Percentiles rank a stretch among this genome's conserved stretches.
Evolutionary conservation across 1,284 basidiomycete genomes (phyloP).

Genomic region (Ustilago shanxiensis): DNA sequence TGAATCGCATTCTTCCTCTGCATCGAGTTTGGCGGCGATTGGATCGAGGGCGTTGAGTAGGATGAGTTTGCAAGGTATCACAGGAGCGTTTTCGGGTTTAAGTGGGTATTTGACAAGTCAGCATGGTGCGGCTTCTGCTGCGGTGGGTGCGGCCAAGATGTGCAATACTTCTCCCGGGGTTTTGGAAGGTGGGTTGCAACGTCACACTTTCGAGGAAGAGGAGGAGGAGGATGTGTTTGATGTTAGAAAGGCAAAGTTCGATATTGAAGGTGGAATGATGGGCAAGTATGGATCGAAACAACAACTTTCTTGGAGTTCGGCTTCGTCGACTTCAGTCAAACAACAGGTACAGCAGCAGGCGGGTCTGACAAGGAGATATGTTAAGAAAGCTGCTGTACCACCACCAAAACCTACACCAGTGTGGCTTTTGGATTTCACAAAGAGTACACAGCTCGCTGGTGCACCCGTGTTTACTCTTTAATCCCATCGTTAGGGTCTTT

Average conservation of each 20-base stretch:
- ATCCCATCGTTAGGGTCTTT: too few relatives aligned
- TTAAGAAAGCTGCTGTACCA: constrained; percentile 18
- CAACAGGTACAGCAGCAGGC: background rate
- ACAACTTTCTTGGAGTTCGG: constrained; percentile 11
- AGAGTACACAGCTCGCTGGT: background rate
- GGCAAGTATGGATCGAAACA: background rate
- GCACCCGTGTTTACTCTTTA: constrained; percentile 24
- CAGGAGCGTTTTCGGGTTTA: constrained; percentile 55
- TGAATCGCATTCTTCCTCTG: constrained; percentile 19
- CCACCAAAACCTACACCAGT: constrained; percentile 34
- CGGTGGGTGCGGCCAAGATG: constrained; percentile 49
- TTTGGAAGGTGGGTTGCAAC: constrained; percentile 1
- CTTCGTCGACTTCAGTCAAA: background rate
- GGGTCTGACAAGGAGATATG: constrained; percentile 19
- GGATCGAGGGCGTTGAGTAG: constrained; percentile 48
- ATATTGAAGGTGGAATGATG: constrained; percentile 9
- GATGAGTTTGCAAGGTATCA: constrained; percentile 55
- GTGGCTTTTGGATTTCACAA: constrained; percentile 45
- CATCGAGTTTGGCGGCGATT: constrained; percentile 36
- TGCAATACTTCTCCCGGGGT: constrained; percentile 23
- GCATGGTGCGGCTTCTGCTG: constrained; percentile 33
- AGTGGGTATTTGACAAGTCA: constrained; percentile 57
- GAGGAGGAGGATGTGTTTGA: constrained; percentile 11
- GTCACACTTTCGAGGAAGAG: constrained; percentile 11
- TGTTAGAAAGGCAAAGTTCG: constrained; percentile 3